phyloP scores from a whole-genome alignment of 202 grass and related monocot genomes.

The Hordeum pubiflorum region DNA sequence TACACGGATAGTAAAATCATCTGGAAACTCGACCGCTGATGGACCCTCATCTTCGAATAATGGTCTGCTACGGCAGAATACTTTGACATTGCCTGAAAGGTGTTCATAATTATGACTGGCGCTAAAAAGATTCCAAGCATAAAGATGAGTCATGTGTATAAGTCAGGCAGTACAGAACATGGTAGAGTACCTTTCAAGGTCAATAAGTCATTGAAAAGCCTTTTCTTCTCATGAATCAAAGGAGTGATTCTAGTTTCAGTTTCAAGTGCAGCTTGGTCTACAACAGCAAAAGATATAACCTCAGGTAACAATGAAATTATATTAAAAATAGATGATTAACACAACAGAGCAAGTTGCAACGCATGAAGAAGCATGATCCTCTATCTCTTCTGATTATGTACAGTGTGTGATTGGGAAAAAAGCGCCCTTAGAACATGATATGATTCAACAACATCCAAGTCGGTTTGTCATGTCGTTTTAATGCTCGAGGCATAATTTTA shows the following conservation, averaged over 20 bases:
- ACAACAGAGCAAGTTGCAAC: background rate
- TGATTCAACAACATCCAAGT: background rate
- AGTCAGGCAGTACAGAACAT: slow-evolving; percentile 1
- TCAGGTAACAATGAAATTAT: slow-evolving; percentile 17
- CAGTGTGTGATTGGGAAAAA: background rate
- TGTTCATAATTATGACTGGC: slow-evolving; percentile 22
- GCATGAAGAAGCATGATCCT: background rate
- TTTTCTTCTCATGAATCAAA: slow-evolving; percentile 88
- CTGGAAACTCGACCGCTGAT: slow-evolving; percentile 80
- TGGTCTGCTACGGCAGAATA: slow-evolving; percentile 83
- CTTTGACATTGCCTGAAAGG: slow-evolving; percentile 85
- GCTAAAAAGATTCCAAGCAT: slow-evolving; percentile 6
- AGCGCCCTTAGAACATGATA: background rate
- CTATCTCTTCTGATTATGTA: background rate
- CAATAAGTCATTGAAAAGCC: slow-evolving; percentile 86
- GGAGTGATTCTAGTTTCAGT: slow-evolving; percentile 85
- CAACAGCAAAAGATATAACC: slow-evolving; percentile 14
- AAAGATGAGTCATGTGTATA: slow-evolving; percentile 17
- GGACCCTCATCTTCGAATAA: slow-evolving; percentile 81
- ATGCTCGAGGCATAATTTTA: background rate
- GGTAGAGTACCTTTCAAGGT: slow-evolving; percentile 68
- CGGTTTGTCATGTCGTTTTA: background rate
- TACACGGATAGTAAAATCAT: slow-evolving; percentile 88
- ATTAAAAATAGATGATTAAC: background rate
- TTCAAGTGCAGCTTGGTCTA: slow-evolving; percentile 97